phyloP scores from a whole-genome alignment of 1,284 basidiomycete genomes.

The Marasmius oreades region DNA sequence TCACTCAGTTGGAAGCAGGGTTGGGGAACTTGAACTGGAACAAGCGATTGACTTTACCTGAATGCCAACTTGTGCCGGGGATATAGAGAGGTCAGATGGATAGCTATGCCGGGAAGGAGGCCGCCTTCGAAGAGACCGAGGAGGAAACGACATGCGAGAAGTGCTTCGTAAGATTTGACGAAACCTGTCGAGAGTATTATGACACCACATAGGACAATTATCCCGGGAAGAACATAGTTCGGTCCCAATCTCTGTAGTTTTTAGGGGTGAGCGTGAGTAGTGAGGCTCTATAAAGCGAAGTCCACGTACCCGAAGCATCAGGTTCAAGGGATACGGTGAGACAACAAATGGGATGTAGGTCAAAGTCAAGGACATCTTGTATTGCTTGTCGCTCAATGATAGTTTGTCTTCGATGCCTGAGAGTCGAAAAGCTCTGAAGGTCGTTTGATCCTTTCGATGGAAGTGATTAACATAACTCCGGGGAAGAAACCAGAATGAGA shows the following conservation, averaged over 20 bases:
- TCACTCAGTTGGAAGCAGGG: background rate
- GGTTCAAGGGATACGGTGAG: constrained; percentile 58
- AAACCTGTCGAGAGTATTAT: constrained; percentile 54
- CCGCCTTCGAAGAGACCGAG: constrained; percentile 63
- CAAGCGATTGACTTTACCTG: constrained; percentile 34
- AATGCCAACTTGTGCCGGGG: constrained; percentile 53
- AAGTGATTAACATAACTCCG: too few species aligned
- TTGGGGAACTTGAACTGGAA: background rate
- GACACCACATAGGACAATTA: constrained; percentile 57
- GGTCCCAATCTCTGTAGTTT: constrained; percentile 47
- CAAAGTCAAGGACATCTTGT: constrained; percentile 49
- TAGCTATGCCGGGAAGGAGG: constrained; percentile 55
- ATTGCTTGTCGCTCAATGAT: constrained; percentile 48
- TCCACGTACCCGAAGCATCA: constrained; percentile 47
- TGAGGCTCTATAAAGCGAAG: background rate
- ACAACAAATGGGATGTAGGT: constrained; percentile 56
- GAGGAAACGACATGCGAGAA: constrained; percentile 63
- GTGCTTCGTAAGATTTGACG: constrained; percentile 47
- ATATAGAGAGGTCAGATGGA: constrained; percentile 59
- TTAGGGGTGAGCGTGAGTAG: background rate
- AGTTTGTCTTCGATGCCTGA: constrained; percentile 55
- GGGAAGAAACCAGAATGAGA: too few species aligned
- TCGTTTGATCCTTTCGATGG: too few species aligned
- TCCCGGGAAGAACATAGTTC: constrained; percentile 50
- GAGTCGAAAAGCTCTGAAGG: constrained; percentile 26